Evolutionary conservation across 352 stramenopile species (phyloP).

Genomic region (Phytopythium kandeliae): DNA sequence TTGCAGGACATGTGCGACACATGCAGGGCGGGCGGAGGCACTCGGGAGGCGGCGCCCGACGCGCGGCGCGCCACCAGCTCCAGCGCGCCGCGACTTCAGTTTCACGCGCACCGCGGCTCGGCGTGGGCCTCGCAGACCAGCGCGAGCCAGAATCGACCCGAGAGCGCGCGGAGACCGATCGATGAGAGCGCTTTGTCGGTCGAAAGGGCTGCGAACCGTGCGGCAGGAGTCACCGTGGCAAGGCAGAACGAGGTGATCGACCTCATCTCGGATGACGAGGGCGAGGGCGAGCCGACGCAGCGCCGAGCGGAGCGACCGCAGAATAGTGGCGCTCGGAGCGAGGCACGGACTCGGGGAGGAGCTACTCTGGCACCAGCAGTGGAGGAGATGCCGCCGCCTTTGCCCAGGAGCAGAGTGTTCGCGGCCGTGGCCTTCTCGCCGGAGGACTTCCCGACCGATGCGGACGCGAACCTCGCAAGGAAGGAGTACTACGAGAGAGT

Average conservation of each 20-base stretch:
- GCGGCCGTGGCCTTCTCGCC: constrained; percentile 14
- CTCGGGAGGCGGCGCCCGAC: no score
- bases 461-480: constrained; percentile 9
- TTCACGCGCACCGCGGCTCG: not conserved
- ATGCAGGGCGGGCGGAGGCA: constrained; percentile 11
- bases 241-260: constrained; percentile 3
- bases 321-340: no score
- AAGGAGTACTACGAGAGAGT: constrained; percentile 6
- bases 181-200: no score
- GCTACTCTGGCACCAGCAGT: no score
- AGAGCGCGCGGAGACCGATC: not conserved
- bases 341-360: no score
- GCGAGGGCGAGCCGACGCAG: constrained; percentile 1
- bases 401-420: constrained; percentile 25
- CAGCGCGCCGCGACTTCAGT: not conserved
- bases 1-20: constrained; percentile 21
- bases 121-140: not conserved
- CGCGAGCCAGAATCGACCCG: not conserved
- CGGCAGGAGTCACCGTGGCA: no score
- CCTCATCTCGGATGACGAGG: constrained; percentile 4
- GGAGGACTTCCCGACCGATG: constrained; percentile 31
- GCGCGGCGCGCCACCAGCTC: no score
- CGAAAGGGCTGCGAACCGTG: not conserved
- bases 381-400: not conserved
- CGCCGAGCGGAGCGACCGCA: not conserved